These are phyloP conservation scores for Colletotrichum magnum DNA, from an alignment of 2,329 filamentous ascomycete species.

Conservation along the genomic window DNA sequence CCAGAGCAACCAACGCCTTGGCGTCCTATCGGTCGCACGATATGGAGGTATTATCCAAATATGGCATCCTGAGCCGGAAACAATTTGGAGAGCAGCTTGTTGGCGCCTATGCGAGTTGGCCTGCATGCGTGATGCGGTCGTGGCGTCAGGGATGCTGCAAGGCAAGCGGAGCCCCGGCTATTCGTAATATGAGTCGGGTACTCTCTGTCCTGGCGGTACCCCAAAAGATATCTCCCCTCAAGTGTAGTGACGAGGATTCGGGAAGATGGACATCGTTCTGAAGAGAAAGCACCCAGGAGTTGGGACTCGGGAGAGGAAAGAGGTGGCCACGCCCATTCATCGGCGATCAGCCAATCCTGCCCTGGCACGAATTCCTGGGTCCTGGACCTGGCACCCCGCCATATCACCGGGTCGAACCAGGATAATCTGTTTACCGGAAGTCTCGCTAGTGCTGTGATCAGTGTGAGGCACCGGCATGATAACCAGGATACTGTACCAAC, in stretches of 20 bases:
- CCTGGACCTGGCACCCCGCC: conserved; percentile 27
- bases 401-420: conserved; percentile 21
- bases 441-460: conserved; percentile 39
- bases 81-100: conserved; percentile 15
- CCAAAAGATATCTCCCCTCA: too few relatives aligned
- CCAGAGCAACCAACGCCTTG: background rate
- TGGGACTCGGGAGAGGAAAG: background rate
- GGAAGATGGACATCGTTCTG: background rate
- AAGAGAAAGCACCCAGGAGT: background rate
- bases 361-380: conserved; percentile 28
- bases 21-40: conserved; percentile 16
- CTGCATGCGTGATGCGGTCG: conserved; percentile 39
- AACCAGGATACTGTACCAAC: conserved; percentile 11
- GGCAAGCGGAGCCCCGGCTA: conserved; percentile 13
- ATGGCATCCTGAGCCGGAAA: conserved; percentile 8
- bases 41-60: conserved; percentile 1
- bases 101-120: conserved; percentile 41
- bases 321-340: background rate
- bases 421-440: conserved; percentile 18
- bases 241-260: too few relatives aligned
- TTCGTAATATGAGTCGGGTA: conserved; percentile 2
- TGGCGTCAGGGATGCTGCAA: conserved; percentile 35
- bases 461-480: conserved; percentile 28
- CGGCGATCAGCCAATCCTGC: conserved; percentile 32
- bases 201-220: background rate